Evolutionary conservation across 1,284 basidiomycete species (phyloP).

Genomic region (Austroboletus rostrupii): DNA sequence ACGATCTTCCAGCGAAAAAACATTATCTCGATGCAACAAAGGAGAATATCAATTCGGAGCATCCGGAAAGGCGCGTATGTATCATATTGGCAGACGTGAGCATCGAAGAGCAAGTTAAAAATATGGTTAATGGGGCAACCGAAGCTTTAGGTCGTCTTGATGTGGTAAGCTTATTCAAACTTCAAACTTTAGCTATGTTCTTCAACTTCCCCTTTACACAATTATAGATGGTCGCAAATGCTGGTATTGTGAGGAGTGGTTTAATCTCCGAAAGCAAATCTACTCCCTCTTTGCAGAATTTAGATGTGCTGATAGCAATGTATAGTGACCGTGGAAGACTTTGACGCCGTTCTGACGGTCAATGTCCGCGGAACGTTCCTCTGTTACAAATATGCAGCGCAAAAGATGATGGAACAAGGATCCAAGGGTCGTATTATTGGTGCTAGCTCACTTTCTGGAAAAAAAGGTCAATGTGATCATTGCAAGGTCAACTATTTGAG

Average conservation of each 20-base stretch:
- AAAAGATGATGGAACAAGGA: conserved; percentile 37
- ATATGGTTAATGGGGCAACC: conserved; percentile 22
- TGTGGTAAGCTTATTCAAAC: conserved; percentile 30
- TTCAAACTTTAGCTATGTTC: too few relatives aligned
- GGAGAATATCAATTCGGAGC: neutral
- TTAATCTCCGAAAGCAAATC: conserved; percentile 24
- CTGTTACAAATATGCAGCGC: conserved; percentile 38
- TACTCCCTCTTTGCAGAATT: neutral
- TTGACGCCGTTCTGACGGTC: conserved; percentile 28
- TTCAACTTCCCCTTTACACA: neutral
- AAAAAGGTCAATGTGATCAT: conserved; percentile 24
- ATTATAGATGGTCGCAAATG: conserved; percentile 39
- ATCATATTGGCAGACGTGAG: conserved; percentile 5
- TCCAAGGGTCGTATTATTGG: conserved; percentile 38
- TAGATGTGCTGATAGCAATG: neutral
- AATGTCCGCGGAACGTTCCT: conserved; percentile 35
- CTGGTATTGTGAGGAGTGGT: conserved; percentile 27
- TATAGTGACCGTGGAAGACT: conserved; percentile 11
- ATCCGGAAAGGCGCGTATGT: conserved; percentile 1
- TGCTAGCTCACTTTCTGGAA: conserved; percentile 33
- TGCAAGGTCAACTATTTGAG: too few relatives aligned
- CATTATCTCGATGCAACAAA: neutral
- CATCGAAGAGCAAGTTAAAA: conserved; percentile 16
- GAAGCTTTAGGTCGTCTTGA: conserved; percentile 29
- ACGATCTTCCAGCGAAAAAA: conserved; percentile 17